These are phyloP conservation scores for Russula dissimulans DNA, from an alignment of 768 basidiomycete species.

Conservation along the genomic window DNA sequence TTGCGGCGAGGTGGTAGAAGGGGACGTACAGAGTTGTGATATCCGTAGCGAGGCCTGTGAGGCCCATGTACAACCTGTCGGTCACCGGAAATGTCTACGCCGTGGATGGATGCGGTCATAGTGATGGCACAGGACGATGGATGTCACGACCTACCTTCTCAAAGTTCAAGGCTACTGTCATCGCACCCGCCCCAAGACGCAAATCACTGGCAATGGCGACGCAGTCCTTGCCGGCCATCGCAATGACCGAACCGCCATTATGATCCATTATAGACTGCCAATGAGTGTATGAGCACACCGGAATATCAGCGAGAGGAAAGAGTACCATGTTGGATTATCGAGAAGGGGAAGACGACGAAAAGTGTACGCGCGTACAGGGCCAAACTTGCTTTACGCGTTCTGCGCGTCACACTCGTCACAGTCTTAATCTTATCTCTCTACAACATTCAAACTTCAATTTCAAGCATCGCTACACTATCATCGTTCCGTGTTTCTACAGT, in stretches of 20 bases:
- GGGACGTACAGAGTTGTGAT: slow-evolving; percentile 74
- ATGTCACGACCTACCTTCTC: slow-evolving; percentile 58
- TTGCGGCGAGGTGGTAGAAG: too few relatives aligned
- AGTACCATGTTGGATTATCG: slow-evolving; percentile 14
- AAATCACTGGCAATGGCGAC: slow-evolving; percentile 97
- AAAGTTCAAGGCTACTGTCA: slow-evolving; percentile 86
- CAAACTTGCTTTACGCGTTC: neutral
- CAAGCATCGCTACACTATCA: neutral
- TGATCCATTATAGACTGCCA: slow-evolving; percentile 78
- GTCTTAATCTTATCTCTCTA: too few relatives aligned
- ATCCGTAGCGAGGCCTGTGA: slow-evolving; percentile 90
- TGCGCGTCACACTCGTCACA: slow-evolving; percentile 1
- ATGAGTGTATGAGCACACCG: neutral
- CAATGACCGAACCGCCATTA: slow-evolving; percentile 97
- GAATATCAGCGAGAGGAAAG: neutral
- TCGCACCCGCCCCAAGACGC: slow-evolving; percentile 78
- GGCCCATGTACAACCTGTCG: slow-evolving; percentile 83
- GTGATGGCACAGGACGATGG: neutral
- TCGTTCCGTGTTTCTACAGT: neutral
- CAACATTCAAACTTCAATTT: too few relatives aligned
- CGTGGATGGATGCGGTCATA: slow-evolving; percentile 17
- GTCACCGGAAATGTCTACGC: slow-evolving; percentile 86
- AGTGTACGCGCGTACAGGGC: slow-evolving; percentile 3
- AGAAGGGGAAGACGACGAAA: neutral
- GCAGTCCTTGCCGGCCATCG: slow-evolving; percentile 98